Evolutionary conservation across 2,329 filamentous ascomycete genomes (phyloP).

Genomic region (Fusarium nelsonii): DNA sequence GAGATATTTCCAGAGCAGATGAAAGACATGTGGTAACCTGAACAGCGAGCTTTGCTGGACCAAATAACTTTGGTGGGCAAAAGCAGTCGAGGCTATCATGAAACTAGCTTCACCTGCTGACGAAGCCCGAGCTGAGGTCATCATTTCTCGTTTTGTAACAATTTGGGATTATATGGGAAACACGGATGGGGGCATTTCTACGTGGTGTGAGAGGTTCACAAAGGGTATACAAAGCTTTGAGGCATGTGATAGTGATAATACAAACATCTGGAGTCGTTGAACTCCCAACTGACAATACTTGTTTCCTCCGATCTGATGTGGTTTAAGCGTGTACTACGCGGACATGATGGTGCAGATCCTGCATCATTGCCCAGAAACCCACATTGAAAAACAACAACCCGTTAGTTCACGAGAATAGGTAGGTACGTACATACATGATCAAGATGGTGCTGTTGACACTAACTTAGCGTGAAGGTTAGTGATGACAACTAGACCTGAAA

Average conservation of each 20-base stretch:
- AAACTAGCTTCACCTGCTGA: slow-evolving; percentile 25
- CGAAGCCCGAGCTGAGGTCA: slow-evolving; percentile 35
- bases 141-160: slow-evolving; percentile 42
- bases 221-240: slow-evolving; percentile 30
- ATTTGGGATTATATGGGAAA: slow-evolving; percentile 38
- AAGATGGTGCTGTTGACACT: slow-evolving; percentile 39
- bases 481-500: slow-evolving; percentile 39
- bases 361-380: slow-evolving; percentile 3
- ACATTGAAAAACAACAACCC: slow-evolving; percentile 29
- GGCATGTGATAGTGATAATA: slow-evolving; percentile 26
- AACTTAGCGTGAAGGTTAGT: slow-evolving; percentile 37
- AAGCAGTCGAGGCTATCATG: slow-evolving; percentile 38
- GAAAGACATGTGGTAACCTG: slow-evolving; percentile 27
- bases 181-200: slow-evolving; percentile 26
- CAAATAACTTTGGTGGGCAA: slow-evolving; percentile 37
- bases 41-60: slow-evolving; percentile 39
- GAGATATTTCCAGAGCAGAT: slow-evolving; percentile 42
- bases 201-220: slow-evolving; percentile 28
- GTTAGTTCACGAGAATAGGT: slow-evolving; percentile 25
- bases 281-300: slow-evolving; percentile 25
- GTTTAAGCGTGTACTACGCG: slow-evolving; percentile 18
- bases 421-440: background rate
- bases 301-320: slow-evolving; percentile 6
- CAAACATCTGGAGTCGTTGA: slow-evolving; percentile 31
- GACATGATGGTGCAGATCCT: slow-evolving; percentile 30